Conservation (phyloP, 768 basidiomycete species). For the Exidia glandulosa region DNA sequence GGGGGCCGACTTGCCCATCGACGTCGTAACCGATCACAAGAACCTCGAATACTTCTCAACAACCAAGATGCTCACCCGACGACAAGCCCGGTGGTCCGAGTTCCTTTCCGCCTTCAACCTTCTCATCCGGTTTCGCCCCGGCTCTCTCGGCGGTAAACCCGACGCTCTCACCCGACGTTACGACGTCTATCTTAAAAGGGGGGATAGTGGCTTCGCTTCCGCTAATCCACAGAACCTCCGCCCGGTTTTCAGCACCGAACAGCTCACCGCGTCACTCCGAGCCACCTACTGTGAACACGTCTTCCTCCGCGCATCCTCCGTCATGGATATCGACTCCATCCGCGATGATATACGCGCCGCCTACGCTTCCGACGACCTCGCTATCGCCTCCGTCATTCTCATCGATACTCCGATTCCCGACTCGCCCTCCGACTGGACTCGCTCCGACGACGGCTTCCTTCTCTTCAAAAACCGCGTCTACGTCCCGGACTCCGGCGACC, state of each 20-base stretch:
- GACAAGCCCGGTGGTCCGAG: slow-evolving; percentile 26
- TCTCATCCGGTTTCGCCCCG: slow-evolving; percentile 19
- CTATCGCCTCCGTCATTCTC: neutral
- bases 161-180: slow-evolving; percentile 12
- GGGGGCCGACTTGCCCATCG: slow-evolving; percentile 14
- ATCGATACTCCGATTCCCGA: neutral
- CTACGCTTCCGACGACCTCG: neutral
- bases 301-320: slow-evolving; percentile 9
- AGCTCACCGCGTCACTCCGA: slow-evolving; percentile 10
- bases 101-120: slow-evolving; percentile 27
- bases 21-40: slow-evolving; percentile 25
- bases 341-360: slow-evolving; percentile 6
- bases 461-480: slow-evolving; percentile 17
- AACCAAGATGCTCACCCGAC: slow-evolving; percentile 24
- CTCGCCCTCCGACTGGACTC: neutral
- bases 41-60: slow-evolving; percentile 34
- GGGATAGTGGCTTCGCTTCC: slow-evolving; percentile 12
- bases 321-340: slow-evolving; percentile 13
- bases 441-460: slow-evolving; percentile 9
- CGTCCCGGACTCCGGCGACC: slow-evolving; percentile 18
- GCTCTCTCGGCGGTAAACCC: slow-evolving; percentile 8
- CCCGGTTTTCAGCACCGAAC: slow-evolving; percentile 13
- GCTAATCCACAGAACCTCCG: slow-evolving; percentile 15
- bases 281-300: slow-evolving; percentile 8
- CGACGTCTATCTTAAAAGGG: slow-evolving; percentile 15